Conservation (phyloP, 306 rosid species). For the Benincasa hispida region DNA sequence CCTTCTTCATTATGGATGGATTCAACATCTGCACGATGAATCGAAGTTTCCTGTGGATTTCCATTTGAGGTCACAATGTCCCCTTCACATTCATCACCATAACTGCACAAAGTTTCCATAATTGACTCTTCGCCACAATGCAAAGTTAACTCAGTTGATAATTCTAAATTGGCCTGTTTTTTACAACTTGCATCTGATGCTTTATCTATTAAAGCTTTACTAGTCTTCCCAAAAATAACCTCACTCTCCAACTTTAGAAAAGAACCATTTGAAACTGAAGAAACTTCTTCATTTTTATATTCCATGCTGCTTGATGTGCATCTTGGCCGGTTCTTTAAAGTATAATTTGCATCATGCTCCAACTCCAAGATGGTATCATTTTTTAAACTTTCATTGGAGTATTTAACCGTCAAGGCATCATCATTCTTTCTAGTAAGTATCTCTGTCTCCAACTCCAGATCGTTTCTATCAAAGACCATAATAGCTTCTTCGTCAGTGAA, state of each 20-base stretch:
- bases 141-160: conserved; percentile 11
- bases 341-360: conserved; percentile 18
- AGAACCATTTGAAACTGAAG: conserved; percentile 12
- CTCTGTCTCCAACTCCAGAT: conserved; percentile 16
- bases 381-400: not conserved
- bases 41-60: conserved; percentile 13
- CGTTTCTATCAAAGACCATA: conserved; percentile 7
- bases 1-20: not conserved
- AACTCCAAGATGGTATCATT: conserved; percentile 10
- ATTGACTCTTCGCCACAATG: conserved; percentile 17
- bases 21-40: conserved; percentile 3
- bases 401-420: conserved; percentile 16
- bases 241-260: conserved; percentile 14
- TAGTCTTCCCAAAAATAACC: conserved; percentile 12
- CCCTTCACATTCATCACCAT: conserved; percentile 10
- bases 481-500: conserved; percentile 7
- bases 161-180: not conserved
- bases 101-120: conserved; percentile 10
- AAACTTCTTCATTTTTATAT: conserved; percentile 5
- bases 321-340: conserved; percentile 17
- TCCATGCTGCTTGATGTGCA: conserved; percentile 7
- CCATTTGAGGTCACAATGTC: not conserved
- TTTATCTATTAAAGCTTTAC: conserved; percentile 15
- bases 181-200: conserved; percentile 1
- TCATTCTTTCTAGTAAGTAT: conserved; percentile 14